These are phyloP conservation scores for Dimargaris xerosporica DNA, from an alignment of 192 early-diverging fungal species.

Conservation along the genomic window DNA sequence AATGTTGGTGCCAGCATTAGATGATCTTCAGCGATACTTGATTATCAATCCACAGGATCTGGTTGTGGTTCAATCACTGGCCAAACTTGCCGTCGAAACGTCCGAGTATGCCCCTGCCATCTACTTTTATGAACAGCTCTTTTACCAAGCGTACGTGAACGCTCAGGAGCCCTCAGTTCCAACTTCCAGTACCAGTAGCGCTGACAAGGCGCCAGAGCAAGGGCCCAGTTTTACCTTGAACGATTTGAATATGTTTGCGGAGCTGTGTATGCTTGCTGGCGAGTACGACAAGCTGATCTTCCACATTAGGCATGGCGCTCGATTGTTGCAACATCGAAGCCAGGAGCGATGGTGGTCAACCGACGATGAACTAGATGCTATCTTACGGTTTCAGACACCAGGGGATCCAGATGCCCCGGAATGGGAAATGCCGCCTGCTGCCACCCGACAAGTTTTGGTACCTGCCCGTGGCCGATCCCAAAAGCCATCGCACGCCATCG, in stretches of 20 bases:
- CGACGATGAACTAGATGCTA: not conserved
- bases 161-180: conserved; percentile 16
- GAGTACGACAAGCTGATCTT: conserved; percentile 60
- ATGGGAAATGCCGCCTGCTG: too few relatives aligned
- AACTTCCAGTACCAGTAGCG: conserved; percentile 21
- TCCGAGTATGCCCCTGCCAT: conserved; percentile 44
- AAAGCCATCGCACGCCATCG: not conserved
- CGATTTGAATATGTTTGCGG: conserved; percentile 75
- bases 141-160: conserved; percentile 21
- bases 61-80: conserved; percentile 42
- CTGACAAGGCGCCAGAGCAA: conserved; percentile 20
- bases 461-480: not conserved
- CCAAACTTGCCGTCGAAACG: conserved; percentile 34
- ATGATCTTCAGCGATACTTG: conserved; percentile 41
- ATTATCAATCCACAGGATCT: conserved; percentile 46
- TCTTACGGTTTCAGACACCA: not conserved
- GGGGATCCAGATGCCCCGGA: not conserved
- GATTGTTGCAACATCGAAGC: conserved; percentile 52
- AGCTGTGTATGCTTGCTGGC: conserved; percentile 63
- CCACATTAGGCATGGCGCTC: conserved; percentile 51
- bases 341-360: conserved; percentile 41
- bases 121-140: conserved; percentile 36
- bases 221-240: conserved; percentile 16
- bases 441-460: too few relatives aligned
- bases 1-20: conserved; percentile 33